These are phyloP conservation scores for Parmales sp. DNA, from an alignment of 108 stramenopile genomes.

Conservation along the genomic window DNA sequence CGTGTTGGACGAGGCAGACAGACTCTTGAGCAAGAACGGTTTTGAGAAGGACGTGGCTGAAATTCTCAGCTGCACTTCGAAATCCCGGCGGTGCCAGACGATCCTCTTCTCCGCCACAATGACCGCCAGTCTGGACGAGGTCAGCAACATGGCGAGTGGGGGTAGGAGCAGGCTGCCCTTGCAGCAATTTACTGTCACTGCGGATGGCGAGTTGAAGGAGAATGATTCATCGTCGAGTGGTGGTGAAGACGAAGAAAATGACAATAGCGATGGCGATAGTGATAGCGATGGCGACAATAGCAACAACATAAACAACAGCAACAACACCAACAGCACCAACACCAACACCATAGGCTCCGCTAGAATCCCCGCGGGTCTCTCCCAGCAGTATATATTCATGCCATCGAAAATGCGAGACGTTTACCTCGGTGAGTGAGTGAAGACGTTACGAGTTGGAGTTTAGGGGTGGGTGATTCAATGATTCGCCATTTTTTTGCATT, in stretches of 20 bases:
- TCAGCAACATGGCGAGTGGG: background rate
- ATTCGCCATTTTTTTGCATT: constrained; percentile 19
- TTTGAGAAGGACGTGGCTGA: constrained; percentile 51
- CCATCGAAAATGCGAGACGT: constrained; percentile 74
- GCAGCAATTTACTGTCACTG: background rate
- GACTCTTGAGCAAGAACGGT: constrained; percentile 80
- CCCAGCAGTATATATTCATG: constrained; percentile 93
- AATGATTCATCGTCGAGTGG: constrained; percentile 1
- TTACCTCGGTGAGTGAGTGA: constrained; percentile 48
- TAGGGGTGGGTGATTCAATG: constrained; percentile 24
- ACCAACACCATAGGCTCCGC: constrained; percentile 13
- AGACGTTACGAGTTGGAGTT: constrained; percentile 3
- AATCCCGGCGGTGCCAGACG: constrained; percentile 49
- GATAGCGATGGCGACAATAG: background rate
- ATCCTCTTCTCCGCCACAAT: constrained; percentile 97
- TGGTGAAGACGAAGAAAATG: constrained; percentile 20
- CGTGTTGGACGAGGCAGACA: constrained; percentile 97
- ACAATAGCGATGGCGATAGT: constrained; percentile 17
- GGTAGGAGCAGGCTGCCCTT: background rate
- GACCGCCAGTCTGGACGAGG: constrained; percentile 84
- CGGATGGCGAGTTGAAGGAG: constrained; percentile 10
- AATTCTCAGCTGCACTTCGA: constrained; percentile 58
- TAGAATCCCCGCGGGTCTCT: constrained; percentile 70
- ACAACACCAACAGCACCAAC: background rate
- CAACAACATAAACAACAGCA: background rate